Base-by-base conservation (phyloP, 1,139 yeast genomes). In the Kurtzmaniella quercitrusa region DNA sequence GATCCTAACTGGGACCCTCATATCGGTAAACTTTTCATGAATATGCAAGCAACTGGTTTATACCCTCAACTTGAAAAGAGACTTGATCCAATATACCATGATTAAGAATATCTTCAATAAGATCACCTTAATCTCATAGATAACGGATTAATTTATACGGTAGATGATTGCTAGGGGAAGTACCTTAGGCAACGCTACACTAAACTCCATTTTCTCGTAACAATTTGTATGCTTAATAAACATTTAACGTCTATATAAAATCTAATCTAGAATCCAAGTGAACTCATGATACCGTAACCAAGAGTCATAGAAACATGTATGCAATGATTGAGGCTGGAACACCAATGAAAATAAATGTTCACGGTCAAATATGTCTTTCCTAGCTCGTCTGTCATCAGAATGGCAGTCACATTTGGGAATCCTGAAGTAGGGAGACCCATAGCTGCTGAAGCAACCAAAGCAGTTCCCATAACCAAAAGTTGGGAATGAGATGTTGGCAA, bases 351-450 rank as follows among this genome's bases (percentile, higher is more conserved):
- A 91, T 87, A 57, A 91, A 91, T 84, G 28, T 81, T 79, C 16
- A 89, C 97, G 1, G 89, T 80, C 51, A 91, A 66, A 58, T 91
- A 91, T 22, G 93, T 84, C 47, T 83, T 82, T 7, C 97, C 97
- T 22, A 88, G 76, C 56, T 88, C 96, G 61, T 91, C 96, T 6
- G 88, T 79, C 82, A 88, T 80, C 46, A 95, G 88, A 45, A 91
- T 87, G 2, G 97, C 98, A 0, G 97, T 89, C 36, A 91, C 96
- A 54, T 91, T 91, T 15, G 98, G 98, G 76, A 91, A 91, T 0
- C 98, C 98, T 1, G 95, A 86, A 0, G 98, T 91, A 21, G 98
- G 98, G 46, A 91, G 72, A 9, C 95, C 97, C 97, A 91, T 91
- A 3, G 97, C 98, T 39, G 84, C 82, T 0, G 96, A 88, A 51